These are phyloP conservation scores for Paramecium primaurelia DNA, from an alignment of 73 alveolate species.

Conservation along the genomic window DNA sequence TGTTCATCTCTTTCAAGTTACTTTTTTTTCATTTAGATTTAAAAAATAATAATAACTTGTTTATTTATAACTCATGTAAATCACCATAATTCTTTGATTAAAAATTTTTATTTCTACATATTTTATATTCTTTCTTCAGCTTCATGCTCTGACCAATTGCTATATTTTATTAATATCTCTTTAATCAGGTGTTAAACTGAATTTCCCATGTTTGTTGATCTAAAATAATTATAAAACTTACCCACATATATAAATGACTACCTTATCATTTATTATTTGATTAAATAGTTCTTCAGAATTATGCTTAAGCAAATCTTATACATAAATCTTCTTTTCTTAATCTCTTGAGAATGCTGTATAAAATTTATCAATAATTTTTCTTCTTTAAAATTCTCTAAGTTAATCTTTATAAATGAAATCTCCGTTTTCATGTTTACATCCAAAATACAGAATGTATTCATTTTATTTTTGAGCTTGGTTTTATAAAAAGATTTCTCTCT, in stretches of 20 bases:
- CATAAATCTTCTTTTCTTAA: constrained; percentile 77
- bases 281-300: constrained; percentile 43
- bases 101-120: constrained; percentile 67
- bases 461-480: constrained; percentile 9
- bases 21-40: neutral
- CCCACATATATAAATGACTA: constrained; percentile 74
- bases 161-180: constrained; percentile 53
- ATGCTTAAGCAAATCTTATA: constrained; percentile 77
- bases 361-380: constrained; percentile 68
- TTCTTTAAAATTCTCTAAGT: constrained; percentile 66
- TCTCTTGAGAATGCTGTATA: constrained; percentile 90
- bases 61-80: neutral
- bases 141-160: constrained; percentile 30
- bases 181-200: constrained; percentile 55
- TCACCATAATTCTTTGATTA: constrained; percentile 82
- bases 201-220: constrained; percentile 74
- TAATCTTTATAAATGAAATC: constrained; percentile 88
- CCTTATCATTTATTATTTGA: constrained; percentile 33
- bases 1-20: constrained; percentile 57
- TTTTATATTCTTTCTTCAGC: constrained; percentile 42
- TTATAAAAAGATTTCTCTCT: constrained; percentile 65
- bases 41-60: neutral
- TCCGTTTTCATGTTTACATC: constrained; percentile 78
- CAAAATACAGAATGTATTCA: constrained; percentile 81
- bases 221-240: neutral